Conservation (phyloP, 441 rosid species). For the Pelargonium australe region DNA sequence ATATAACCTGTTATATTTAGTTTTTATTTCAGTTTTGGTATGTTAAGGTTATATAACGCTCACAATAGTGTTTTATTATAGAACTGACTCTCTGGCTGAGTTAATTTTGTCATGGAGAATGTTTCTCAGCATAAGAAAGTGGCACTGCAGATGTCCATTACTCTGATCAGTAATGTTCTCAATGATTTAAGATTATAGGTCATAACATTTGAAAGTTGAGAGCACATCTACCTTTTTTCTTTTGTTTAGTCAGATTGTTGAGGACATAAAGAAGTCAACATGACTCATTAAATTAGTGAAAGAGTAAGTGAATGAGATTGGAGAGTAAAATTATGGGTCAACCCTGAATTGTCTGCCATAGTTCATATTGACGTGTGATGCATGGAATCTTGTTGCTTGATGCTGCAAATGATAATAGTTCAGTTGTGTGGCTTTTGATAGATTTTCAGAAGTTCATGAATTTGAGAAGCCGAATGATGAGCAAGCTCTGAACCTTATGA, state of each 20-base stretch:
- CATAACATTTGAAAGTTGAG: background rate
- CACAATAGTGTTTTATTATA: background rate
- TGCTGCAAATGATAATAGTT: conserved; percentile 25
- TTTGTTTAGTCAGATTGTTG: background rate
- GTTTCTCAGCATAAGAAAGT: background rate
- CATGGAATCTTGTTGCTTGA: background rate
- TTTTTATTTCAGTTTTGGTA: background rate
- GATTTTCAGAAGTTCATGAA: conserved; percentile 83
- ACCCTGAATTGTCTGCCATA: background rate
- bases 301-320: background rate
- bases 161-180: no score
- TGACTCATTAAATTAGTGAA: background rate
- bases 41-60: no score
- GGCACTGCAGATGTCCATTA: background rate
- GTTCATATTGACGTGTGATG: conserved; percentile 1
- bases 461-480: conserved; percentile 87
- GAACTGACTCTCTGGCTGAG: background rate
- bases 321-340: background rate
- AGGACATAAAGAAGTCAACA: background rate
- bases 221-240: background rate
- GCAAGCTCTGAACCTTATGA: conserved; percentile 90
- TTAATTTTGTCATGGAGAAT: conserved; percentile 7
- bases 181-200: background rate
- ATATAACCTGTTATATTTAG: background rate
- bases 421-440: conserved; percentile 35